Evolutionary conservation across 208 protist genomes (phyloP).

Genomic region (Crithidia sp.): DNA sequence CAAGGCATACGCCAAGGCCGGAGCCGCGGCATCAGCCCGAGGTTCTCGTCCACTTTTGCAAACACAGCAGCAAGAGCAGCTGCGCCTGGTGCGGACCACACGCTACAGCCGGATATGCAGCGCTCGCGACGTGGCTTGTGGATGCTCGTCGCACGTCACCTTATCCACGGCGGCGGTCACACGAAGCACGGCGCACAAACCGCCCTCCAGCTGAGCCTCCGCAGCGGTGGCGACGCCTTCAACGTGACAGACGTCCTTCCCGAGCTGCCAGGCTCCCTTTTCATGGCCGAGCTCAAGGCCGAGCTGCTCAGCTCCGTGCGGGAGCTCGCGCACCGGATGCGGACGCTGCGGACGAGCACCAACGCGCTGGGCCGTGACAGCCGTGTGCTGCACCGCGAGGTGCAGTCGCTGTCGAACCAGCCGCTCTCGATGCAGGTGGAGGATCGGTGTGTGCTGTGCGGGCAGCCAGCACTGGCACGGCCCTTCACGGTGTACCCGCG

Average conservation of each 20-base stretch:
- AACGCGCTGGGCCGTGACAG: conserved; percentile 25
- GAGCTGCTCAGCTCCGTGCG: conserved; percentile 41
- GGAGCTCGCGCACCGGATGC: conserved; percentile 28
- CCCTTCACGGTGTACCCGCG: conserved; percentile 48
- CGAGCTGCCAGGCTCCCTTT: conserved; percentile 38
- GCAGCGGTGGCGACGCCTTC: conserved; percentile 35
- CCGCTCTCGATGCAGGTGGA: conserved; percentile 22
- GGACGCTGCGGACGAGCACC: conserved; percentile 24
- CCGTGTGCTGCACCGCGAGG: conserved; percentile 31
- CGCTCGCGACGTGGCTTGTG: conserved; percentile 17
- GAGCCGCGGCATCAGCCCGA: not conserved
- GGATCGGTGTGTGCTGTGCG: conserved; percentile 40
- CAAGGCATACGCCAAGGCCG: not conserved
- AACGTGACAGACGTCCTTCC: conserved; percentile 54
- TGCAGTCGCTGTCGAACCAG: conserved; percentile 13
- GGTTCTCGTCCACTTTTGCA: no score
- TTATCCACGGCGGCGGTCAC: conserved; percentile 20
- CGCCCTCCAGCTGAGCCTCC: conserved; percentile 46
- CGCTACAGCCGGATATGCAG: conserved; percentile 12
- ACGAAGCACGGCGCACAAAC: conserved; percentile 23
- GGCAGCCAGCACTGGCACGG: conserved; percentile 35
- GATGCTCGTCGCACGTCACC: conserved; percentile 28
- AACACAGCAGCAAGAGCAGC: no score
- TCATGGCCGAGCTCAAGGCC: conserved; percentile 50
- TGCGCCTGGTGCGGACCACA: not conserved